Conservation (phyloP, 371 early-diverging fungal genomes). For the Mucor irregularis region DNA sequence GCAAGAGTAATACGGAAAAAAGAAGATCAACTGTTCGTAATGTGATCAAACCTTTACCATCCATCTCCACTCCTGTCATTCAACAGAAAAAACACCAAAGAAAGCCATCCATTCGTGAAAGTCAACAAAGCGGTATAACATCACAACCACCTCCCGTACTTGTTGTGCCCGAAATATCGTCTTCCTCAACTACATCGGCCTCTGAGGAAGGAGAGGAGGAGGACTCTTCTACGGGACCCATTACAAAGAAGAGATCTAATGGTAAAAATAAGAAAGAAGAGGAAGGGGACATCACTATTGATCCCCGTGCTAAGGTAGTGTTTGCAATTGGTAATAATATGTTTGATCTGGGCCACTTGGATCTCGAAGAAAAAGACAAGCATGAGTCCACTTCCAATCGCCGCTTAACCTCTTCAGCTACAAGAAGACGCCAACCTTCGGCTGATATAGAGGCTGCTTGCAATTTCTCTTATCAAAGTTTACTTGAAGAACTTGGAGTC, state of each 20-base stretch:
- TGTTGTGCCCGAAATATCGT: slow-evolving; percentile 2
- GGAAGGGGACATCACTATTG: slow-evolving; percentile 33
- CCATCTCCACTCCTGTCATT: slow-evolving; percentile 5
- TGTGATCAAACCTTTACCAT: slow-evolving; percentile 20
- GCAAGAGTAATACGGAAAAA: background rate
- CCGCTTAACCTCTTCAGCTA: background rate
- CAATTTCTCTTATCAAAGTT: slow-evolving; percentile 26
- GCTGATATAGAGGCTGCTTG: slow-evolving; percentile 20
- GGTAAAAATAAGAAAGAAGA: slow-evolving; percentile 2
- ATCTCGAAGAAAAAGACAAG: background rate
- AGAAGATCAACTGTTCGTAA: slow-evolving; percentile 13
- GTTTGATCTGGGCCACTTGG: slow-evolving; percentile 50
- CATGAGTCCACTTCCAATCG: background rate
- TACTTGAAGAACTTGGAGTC: slow-evolving; percentile 31
- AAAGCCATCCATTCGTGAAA: background rate
- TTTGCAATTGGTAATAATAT: slow-evolving; percentile 55
- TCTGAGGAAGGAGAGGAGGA: slow-evolving; percentile 5
- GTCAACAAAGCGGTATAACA: background rate
- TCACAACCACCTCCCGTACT: background rate
- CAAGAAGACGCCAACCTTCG: slow-evolving; percentile 10
- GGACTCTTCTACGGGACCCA: background rate
- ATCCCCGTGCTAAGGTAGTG: slow-evolving; percentile 52
- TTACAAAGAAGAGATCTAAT: background rate
- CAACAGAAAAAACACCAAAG: background rate
- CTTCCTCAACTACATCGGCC: background rate